Base-by-base conservation (phyloP, 2,329 filamentous ascomycete species). In the Pyricularia pennisetigena region DNA sequence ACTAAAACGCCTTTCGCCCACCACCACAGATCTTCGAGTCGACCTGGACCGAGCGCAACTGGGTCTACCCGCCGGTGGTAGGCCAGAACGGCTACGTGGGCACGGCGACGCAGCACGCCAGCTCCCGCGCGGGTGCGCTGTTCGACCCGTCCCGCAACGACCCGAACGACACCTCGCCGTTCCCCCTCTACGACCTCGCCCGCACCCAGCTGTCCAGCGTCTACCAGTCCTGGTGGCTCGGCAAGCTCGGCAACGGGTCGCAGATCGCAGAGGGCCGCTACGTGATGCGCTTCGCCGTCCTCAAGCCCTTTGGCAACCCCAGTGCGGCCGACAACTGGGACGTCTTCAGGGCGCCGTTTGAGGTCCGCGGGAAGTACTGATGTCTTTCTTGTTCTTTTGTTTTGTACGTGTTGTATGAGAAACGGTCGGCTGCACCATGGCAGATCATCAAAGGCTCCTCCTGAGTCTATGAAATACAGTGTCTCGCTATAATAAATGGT, bases 191-290 rank as follows among this genome's bases (percentile, higher is more conserved):
- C 62, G 70, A 72, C 69, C 62, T 70, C 20, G 68, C 71, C 12
- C 72, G 72, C 68, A 70, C 69, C 29, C 69, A 70, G 6, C 28
- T 41, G n/a, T 70, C 70, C 35, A 69, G 68, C 67, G 64, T 68
- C 16, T 65, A 68, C 68, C 32, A 68, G 29, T 71, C 14, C 62
- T 69, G 68, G 70, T 72, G 71, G 70, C 64, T 71, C 10, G 71
- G 71, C 32, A 67, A 68, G 2, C 66, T 72, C 20, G 70, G 64
- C 66, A 71, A 72, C 65, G 70, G 78, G 73, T 32, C 81, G 76
- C 69, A 72, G 72, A 63, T 73, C 76, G 35, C 73, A 76, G 30
- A 76, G 76, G n/a, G 76, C 75, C 35, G 71, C 74, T 69, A 79
- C 75, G 8, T 75, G 77, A 3, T 69, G 64, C 64, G 69, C 35